Evolutionary conservation across 2,329 filamentous ascomycete species (phyloP).

Genomic region (Pseudogymnoascus sp.): DNA sequence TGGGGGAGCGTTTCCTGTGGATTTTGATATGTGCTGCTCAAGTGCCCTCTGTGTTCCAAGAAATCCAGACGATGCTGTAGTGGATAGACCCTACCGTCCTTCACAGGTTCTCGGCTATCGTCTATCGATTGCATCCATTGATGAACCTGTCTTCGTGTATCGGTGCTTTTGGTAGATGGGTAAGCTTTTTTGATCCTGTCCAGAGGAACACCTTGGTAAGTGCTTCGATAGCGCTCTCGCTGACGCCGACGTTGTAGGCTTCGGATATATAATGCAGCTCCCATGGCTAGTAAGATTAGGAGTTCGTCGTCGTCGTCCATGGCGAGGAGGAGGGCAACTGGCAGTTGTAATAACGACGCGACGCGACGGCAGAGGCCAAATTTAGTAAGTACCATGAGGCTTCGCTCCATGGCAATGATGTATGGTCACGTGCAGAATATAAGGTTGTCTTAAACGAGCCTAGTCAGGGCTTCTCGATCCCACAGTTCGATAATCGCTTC

Average conservation of each 20-base stretch:
- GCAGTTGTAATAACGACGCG: not conserved
- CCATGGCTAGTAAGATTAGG: not conserved
- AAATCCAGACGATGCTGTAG: not conserved
- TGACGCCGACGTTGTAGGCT: not conserved
- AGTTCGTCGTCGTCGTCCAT: not conserved
- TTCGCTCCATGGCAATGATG: not conserved
- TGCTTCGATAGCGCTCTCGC: not conserved
- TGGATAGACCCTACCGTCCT: not conserved
- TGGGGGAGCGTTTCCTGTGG: not conserved
- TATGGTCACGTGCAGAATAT: not conserved
- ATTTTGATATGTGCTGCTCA: not conserved
- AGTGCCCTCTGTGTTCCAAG: not conserved
- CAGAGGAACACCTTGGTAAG: not conserved
- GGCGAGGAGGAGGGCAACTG: not conserved
- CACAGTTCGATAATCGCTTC: conserved; percentile 8
- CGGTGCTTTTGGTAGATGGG: not conserved
- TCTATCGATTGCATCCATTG: not conserved
- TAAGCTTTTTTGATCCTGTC: not conserved
- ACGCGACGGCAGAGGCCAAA: not conserved
- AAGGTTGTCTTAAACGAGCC: conserved; percentile 8
- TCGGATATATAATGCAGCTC: not conserved
- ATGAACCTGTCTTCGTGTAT: not conserved
- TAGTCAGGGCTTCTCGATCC: conserved; percentile 8
- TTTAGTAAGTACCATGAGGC: not conserved
- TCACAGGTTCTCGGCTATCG: not conserved